Conservation (phyloP, 2,329 filamentous ascomycete genomes). For the Aspergillus hortae region DNA sequence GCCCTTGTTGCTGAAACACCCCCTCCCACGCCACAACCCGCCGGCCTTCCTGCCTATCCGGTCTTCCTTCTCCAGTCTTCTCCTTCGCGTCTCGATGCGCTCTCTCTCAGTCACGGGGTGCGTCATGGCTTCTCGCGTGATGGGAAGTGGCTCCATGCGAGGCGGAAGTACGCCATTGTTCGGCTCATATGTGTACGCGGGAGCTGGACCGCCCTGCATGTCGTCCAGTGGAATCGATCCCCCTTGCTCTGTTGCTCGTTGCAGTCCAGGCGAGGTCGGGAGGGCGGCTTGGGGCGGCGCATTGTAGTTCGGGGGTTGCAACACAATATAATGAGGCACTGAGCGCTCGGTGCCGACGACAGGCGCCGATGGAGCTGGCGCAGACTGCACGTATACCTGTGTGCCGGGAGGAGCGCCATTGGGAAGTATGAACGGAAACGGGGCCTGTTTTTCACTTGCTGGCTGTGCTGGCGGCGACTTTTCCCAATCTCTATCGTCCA, state of each 20-base stretch:
- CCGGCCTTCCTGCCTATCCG: slow-evolving; percentile 55
- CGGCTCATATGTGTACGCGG: slow-evolving; percentile 35
- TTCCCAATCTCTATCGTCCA: background rate
- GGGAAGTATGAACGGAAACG: slow-evolving; percentile 11
- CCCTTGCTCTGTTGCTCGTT: slow-evolving; percentile 60
- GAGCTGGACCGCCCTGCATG: slow-evolving; percentile 43
- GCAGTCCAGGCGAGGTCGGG: slow-evolving; percentile 60
- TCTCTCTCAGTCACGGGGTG: slow-evolving; percentile 20
- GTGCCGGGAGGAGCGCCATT: slow-evolving; percentile 4
- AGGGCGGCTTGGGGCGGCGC: slow-evolving; percentile 53
- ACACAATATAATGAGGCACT: slow-evolving; percentile 50
- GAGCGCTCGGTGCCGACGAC: slow-evolving; percentile 48
- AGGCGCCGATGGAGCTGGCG: slow-evolving; percentile 46
- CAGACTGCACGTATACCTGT: slow-evolving; percentile 4
- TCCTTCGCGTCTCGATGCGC: slow-evolving; percentile 50
- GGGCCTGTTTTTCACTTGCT: slow-evolving; percentile 2
- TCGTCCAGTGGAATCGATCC: slow-evolving; percentile 60
- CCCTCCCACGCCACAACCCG: slow-evolving; percentile 63
- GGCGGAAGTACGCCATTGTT: slow-evolving; percentile 19
- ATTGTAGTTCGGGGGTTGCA: slow-evolving; percentile 56
- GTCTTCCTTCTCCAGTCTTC: slow-evolving; percentile 65
- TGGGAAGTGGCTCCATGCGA: slow-evolving; percentile 20
- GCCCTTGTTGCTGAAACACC: slow-evolving; percentile 59
- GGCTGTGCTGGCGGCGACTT: slow-evolving; percentile 1
- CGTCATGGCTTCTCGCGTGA: slow-evolving; percentile 21